Percentiles rank a stretch among this genome's conserved stretches.
Evolutionary conservation across 2,329 filamentous ascomycete genomes (phyloP).

Genomic region (Coniochaeta sp.): DNA sequence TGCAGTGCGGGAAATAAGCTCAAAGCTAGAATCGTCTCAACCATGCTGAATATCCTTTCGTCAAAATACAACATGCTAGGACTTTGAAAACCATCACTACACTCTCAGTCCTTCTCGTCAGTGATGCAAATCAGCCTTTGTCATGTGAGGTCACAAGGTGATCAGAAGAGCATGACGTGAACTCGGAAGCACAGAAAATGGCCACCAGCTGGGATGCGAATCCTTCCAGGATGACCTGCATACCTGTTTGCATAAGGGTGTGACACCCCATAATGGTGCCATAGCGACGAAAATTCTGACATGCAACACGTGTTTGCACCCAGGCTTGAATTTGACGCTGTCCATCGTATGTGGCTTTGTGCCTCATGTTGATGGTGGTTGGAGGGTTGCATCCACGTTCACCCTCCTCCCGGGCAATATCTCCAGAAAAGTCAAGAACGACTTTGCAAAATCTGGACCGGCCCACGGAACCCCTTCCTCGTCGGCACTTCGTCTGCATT

Average conservation of each 20-base stretch:
- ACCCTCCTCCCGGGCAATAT: not conserved
- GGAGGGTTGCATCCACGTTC: not conserved
- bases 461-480: not conserved
- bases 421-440: not conserved
- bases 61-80: no score
- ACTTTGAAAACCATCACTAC: no score
- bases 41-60: no score
- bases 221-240: not conserved
- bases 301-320: not conserved
- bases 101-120: not conserved
- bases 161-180: not conserved
- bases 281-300: not conserved
- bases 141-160: not conserved
- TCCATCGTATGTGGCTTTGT: not conserved
- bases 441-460: not conserved
- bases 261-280: not conserved
- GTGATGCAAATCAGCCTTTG: not conserved
- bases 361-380: not conserved
- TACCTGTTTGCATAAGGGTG: not conserved
- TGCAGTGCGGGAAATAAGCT: not conserved
- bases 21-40: not conserved
- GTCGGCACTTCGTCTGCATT: not conserved
- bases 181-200: not conserved
- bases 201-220: not conserved
- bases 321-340: no score